Evolutionary conservation across 495 filamentous ascomycete genomes (phyloP), one percentile per base, ranked within the genome.

Genomic region (Hypoxylon rickii): DNA sequence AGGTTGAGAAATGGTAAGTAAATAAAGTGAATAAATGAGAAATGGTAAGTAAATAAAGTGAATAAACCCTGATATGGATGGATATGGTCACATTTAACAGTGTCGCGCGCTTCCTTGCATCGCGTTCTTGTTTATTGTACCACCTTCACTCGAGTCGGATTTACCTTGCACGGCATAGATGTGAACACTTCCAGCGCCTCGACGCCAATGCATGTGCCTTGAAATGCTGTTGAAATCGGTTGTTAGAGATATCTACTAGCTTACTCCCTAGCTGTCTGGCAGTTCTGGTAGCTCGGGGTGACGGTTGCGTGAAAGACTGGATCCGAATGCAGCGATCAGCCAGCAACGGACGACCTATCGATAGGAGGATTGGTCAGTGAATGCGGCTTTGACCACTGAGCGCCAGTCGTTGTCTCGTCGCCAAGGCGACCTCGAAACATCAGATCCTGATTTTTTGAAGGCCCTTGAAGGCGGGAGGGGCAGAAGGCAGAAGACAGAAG

Each of bases 51-150:
- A n/a, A n/a, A n/a, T n/a, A n/a, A n/a, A n/a, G n/a, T n/a, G n/a
- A n/a, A n/a, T n/a, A n/a, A n/a, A n/a, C n/a, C n/a, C n/a, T n/a
- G n/a, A n/a, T n/a, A n/a, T n/a, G n/a, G n/a, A n/a, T n/a, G n/a
- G n/a, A n/a, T n/a, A n/a, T n/a, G n/a, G n/a, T n/a, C n/a, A n/a
- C n/a, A n/a, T n/a, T n/a, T n/a, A n/a, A n/a, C n/a, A n/a, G n/a
- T n/a, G n/a, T n/a, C n/a, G n/a, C 52, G 47, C 52, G 58, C 32
- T 44, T 38, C 41, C 29, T 42, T 55, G 24, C 21, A 29, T 29
- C 51, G 40, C 47, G 38, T 52, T 26, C 58, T 62, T 62, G 58
- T 62, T 62, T 62, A 62, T 61, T 51, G 45, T 55, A 51, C 42
- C 45, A 53, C 49, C 50, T 12, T 8, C 41, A 34, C 34, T 34